phyloP scores from a whole-genome alignment of 2,329 filamentous ascomycete genomes.

The Stemphylium beticola region DNA sequence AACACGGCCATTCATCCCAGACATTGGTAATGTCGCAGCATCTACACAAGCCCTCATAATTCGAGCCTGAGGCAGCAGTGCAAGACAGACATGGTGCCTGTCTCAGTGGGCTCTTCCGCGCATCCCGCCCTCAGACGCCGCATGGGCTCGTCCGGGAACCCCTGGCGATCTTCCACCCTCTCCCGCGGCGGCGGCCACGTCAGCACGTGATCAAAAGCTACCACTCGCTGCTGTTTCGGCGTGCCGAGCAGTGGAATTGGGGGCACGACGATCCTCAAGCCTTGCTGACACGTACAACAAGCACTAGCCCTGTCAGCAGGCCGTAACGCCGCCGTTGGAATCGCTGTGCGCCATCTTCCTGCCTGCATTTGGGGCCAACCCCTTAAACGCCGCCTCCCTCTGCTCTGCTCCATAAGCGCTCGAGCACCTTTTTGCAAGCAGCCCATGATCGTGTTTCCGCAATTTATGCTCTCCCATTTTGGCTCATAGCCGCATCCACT shows the following conservation, averaged over 20 bases:
- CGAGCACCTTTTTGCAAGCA: constrained; percentile 9
- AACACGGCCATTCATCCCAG: not conserved
- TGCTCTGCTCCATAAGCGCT: constrained; percentile 9
- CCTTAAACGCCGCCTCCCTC: constrained; percentile 22
- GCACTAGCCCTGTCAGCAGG: constrained; percentile 22
- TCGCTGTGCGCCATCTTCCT: constrained; percentile 4
- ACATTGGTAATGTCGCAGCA: not conserved
- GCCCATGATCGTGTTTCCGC: constrained; percentile 3
- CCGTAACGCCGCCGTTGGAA: constrained; percentile 2
- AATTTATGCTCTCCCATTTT: constrained; percentile 12
- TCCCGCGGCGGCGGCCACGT: constrained; percentile 15
- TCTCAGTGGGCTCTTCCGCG: not conserved
- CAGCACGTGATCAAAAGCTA: constrained; percentile 13
- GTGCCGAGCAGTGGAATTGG: constrained; percentile 16
- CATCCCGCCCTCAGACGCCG: constrained; percentile 4
- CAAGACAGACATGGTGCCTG: constrained; percentile 4
- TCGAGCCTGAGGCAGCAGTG: not conserved
- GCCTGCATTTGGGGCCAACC: constrained; percentile 14
- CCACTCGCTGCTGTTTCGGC: constrained; percentile 8
- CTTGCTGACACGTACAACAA: constrained; percentile 31
- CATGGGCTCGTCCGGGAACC: constrained; percentile 8
- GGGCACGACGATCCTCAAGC: constrained; percentile 13
- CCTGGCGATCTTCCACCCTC: constrained; percentile 18
- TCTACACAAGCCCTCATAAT: not conserved
- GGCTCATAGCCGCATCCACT: constrained; percentile 1